Evolutionary conservation across 345 rosid species (phyloP).

Genomic region (Hirschfeldia incana): DNA sequence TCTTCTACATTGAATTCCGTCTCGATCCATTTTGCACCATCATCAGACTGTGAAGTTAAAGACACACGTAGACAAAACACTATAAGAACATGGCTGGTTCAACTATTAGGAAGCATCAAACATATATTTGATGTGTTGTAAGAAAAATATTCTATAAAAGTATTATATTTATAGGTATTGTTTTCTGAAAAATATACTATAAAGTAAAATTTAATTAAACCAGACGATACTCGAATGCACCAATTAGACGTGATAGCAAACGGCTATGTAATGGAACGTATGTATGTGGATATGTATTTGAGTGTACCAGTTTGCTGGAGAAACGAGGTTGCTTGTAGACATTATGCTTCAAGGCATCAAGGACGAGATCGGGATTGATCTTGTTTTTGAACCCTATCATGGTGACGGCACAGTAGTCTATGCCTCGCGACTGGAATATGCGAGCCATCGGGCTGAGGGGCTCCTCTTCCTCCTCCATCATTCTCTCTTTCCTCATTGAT

Average conservation of each 20-base stretch:
- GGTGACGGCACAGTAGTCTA: conserved; percentile 50
- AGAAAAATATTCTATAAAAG: background rate
- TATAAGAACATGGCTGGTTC: background rate
- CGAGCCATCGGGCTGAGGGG: conserved; percentile 60
- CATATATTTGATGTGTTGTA: background rate
- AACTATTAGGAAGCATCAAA: too few species aligned
- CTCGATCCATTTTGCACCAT: conserved; percentile 54
- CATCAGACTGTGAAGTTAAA: conserved; percentile 3
- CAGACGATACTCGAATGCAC: background rate
- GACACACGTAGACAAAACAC: background rate
- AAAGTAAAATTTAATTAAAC: background rate
- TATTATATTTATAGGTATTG: too few species aligned
- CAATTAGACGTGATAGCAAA: background rate
- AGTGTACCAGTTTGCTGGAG: conserved; percentile 60
- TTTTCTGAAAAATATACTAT: background rate
- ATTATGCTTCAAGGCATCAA: conserved; percentile 51
- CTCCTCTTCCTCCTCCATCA: conserved; percentile 8
- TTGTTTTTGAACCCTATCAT: conserved; percentile 52
- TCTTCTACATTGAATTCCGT: conserved; percentile 55
- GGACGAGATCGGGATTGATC: conserved; percentile 46
- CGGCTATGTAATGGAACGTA: background rate
- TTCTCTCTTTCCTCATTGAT: background rate
- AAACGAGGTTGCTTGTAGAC: conserved; percentile 84
- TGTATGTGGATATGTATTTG: background rate
- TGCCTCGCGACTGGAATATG: conserved; percentile 49